phyloP scores from a whole-genome alignment of 2,329 filamentous ascomycete species.

The Fusarium buharicum region DNA sequence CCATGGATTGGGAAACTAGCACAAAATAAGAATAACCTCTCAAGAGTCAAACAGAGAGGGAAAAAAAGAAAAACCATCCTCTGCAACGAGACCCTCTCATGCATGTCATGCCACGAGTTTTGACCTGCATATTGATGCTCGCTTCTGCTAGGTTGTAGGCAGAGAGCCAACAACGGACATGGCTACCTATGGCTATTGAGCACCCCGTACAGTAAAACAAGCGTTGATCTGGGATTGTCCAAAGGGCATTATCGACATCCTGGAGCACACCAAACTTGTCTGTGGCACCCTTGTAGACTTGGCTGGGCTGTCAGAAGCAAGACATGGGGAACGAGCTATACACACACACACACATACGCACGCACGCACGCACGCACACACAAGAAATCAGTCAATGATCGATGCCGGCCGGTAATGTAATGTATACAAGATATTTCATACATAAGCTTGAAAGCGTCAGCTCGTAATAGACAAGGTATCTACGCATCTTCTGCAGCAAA shows the following conservation, averaged over 20 bases:
- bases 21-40: not conserved
- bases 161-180: not conserved
- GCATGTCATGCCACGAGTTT: constrained; percentile 25
- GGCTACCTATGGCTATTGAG: constrained; percentile 18
- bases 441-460: constrained; percentile 14
- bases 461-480: constrained; percentile 15
- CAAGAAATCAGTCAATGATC: not conserved
- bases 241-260: constrained; percentile 33
- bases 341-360: too few species aligned
- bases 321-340: too few species aligned
- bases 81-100: not conserved
- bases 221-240: constrained; percentile 24
- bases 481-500: constrained; percentile 3
- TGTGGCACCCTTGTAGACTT: constrained; percentile 20
- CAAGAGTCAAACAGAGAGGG: not conserved
- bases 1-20: not conserved
- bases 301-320: not conserved
- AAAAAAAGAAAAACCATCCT: not conserved
- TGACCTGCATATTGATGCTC: constrained; percentile 6
- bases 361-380: too few species aligned
- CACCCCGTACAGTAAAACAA: constrained; percentile 4
- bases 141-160: not conserved
- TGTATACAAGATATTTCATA: constrained; percentile 1
- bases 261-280: constrained; percentile 12
- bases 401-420: too few species aligned